Base-by-base conservation (phyloP, 257 asterid genomes). In the Solanum pimpinellifolium region DNA sequence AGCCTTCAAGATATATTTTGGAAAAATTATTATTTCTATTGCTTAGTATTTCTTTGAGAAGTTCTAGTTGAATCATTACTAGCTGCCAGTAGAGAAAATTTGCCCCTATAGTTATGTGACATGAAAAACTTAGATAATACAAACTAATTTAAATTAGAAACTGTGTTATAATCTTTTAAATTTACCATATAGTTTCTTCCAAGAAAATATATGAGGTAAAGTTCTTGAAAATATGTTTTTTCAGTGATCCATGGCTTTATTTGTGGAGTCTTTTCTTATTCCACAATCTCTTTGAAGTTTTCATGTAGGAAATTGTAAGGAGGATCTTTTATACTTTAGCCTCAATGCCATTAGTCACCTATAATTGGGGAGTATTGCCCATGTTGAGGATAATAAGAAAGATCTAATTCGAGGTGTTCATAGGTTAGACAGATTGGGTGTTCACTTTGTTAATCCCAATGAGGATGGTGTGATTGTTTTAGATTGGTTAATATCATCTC, bases 1-100 rank as follows among this genome's bases (percentile, higher is more conserved):
- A 90, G 44, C 95, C 95, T 85, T 92, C 91, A 75, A 93, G 93
- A 9, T 92, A 93, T 18, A 93, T 92, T 90, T 94, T 94, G 0
- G 96, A 92, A 87, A 80, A 94, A 52, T 84, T 84, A 2, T 78
- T 93, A 10, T 92, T 93, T 87, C 87, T 92, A 68, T 94, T 89
- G 77, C 86, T 90, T 16, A 94, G 86, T 80, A 93, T 91, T 84
- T 92, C 96, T 70, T 90, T 92, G 5, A 92, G 87, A 47, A 92
- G 92, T 76, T 92, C 91, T 70, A 93, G 87, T 87, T 93, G 95
- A 8, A 94, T 94, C 3, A 94, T 89, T n/a, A 93, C 94, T 62
- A 94, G 66, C 66, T 85, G 70, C 96, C 98, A 93, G 35, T 76
- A 86, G 35, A 93, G 92, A 84, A 90, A 92, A 89, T 88, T 93